phyloP scores from a whole-genome alignment of 2,329 filamentous ascomycete species.

The Penicillium sp. region DNA sequence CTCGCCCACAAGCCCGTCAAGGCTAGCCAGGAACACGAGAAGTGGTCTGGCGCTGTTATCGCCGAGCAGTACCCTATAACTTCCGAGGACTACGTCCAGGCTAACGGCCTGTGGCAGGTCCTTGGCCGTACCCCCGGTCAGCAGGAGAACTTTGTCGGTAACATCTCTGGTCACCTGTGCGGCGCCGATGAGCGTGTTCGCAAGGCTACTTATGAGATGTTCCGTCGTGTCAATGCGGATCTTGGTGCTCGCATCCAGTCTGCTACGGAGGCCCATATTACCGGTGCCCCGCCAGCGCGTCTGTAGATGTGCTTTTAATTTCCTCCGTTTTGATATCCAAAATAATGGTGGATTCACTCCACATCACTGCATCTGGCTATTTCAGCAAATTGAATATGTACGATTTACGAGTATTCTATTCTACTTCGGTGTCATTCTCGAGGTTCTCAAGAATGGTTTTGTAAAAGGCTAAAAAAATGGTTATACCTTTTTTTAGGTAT shows the following conservation, averaged over 20 bases:
- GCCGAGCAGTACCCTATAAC: slow-evolving; percentile 43
- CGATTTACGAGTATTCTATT: not conserved
- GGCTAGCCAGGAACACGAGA: slow-evolving; percentile 45
- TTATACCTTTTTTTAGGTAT: not conserved
- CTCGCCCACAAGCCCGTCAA: slow-evolving; percentile 41
- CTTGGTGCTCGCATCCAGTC: slow-evolving; percentile 54
- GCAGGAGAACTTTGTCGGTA: slow-evolving; percentile 61
- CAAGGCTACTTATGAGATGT: slow-evolving; percentile 61
- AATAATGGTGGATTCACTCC: not conserved
- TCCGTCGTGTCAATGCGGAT: slow-evolving; percentile 53
- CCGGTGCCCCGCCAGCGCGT: slow-evolving; percentile 24
- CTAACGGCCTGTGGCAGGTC: slow-evolving; percentile 45
- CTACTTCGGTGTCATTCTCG: not conserved
- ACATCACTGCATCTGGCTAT: not conserved
- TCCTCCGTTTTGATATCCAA: not conserved
- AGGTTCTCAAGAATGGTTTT: too few relatives aligned
- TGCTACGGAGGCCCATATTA: slow-evolving; percentile 48
- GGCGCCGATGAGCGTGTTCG: slow-evolving; percentile 56
- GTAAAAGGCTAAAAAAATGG: not conserved
- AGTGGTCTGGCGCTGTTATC: slow-evolving; percentile 42
- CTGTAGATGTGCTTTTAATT: slow-evolving; percentile 20
- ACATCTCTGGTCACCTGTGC: slow-evolving; percentile 57
- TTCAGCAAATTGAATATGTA: not conserved
- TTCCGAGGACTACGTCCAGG: slow-evolving; percentile 47
- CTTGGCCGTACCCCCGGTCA: slow-evolving; percentile 51